Evolutionary conservation across 1,139 yeast genomes (phyloP), one percentile per base, ranked within the genome.

Genomic region (Scheffersomyces parashehatae): DNA sequence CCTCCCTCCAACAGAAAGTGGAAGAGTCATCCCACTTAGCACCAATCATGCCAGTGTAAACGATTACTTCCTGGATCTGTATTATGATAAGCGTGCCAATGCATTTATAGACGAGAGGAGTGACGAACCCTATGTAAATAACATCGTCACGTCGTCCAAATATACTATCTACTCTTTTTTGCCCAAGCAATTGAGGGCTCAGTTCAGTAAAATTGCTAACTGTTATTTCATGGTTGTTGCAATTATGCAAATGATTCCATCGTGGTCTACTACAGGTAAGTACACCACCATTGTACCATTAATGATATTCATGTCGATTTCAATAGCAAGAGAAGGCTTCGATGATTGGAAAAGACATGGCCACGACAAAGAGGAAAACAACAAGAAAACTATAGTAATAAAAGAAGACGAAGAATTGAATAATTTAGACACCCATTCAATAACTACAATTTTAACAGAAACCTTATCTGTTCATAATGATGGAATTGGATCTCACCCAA

Each of bases 261-360:
- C 91, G 1, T 93, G 97, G 97, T 89, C 97, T 3, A 90, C 99
- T 3, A 93, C 99, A 0, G 99, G 98, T 47, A 86, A 89, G n/a
- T 89, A 82, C 61, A 93, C 98, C 3, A 93, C 99, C 2, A 91
- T 93, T 54, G 76, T 91, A 33, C 99, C 99, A 1, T 73, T 93
- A 45, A 68, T 85, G 60, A 79, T 93, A 8, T 93, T 95, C 63
- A 87, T 95, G 68, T 75, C 89, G n/a, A 87, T 93, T 28, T 88
- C 98, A 0, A 90, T 93, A 66, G 81, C 85, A 9, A 77, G 99
- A 54, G 99, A 95, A 67, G 99, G 95, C 0, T 89, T 77, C 60
- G 99, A 93, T 63, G 99, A 93, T 65, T 83, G 87, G 78, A 79
- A 88, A 58, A 77, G 99, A 51, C 97, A 90, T 62, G 75, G 81